A percentile compares a stretch with the other conserved stretches of the same genome.
Evolutionary conservation across 164 flowering plant species (phyloP).

Genomic region (Pachysandra terminalis): DNA sequence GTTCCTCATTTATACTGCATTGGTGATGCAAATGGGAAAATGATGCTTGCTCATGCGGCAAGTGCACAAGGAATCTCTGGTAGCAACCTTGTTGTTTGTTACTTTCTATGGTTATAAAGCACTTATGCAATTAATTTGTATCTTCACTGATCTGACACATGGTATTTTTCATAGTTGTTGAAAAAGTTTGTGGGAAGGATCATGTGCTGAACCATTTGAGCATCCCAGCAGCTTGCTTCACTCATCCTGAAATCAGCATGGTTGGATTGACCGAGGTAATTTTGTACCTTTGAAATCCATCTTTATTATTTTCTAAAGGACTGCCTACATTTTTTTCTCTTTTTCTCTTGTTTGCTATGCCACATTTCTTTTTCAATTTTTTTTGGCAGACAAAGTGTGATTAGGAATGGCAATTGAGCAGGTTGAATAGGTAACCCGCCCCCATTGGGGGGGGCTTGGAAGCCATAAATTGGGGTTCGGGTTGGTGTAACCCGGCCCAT

Average conservation of each 20-base stretch:
- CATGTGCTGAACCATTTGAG: constrained; percentile 91
- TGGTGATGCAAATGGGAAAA: constrained; percentile 99
- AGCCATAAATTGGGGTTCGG: too few species aligned
- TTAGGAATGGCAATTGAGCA: too few species aligned
- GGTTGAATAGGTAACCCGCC: too few species aligned
- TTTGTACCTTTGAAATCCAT: not conserved
- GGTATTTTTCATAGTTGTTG: constrained; percentile 69
- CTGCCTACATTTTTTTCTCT: not conserved
- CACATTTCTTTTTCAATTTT: too few species aligned
- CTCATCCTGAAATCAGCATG: constrained; percentile 99
- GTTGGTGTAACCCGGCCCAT: too few species aligned
- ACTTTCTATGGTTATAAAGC: constrained; percentile 2
- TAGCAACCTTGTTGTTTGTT: constrained; percentile 7
- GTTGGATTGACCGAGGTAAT: constrained; percentile 97
- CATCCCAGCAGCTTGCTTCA: constrained; percentile 98
- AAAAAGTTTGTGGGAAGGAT: constrained; percentile 89
- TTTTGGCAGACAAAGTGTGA: too few species aligned
- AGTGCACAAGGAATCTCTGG: constrained; percentile 99
- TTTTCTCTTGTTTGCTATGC: not conserved
- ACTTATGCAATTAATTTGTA: not conserved
- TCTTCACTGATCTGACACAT: constrained; percentile 1
- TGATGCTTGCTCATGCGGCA: constrained; percentile 99
- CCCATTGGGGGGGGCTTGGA: too few species aligned
- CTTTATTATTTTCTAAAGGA: not conserved
- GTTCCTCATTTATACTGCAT: constrained; percentile 96